Conservation (phyloP, 2,329 filamentous ascomycete species). For the Fusarium sp. region DNA sequence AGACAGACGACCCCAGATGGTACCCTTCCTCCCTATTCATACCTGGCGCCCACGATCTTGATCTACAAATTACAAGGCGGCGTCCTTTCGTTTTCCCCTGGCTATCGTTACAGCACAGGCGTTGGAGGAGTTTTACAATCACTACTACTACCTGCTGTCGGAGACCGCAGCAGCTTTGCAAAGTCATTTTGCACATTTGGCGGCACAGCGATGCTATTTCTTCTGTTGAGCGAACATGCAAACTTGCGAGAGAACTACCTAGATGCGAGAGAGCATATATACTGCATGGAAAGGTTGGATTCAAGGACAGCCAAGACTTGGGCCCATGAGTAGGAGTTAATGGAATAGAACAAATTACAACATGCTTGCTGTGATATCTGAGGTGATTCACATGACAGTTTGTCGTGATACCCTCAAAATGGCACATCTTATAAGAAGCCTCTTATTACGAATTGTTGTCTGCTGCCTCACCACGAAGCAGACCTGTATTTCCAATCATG, state of each 20-base stretch:
- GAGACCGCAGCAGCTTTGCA: neutral
- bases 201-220: conserved; percentile 19
- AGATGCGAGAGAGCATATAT: conserved; percentile 15
- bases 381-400: neutral
- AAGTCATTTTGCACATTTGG: conserved; percentile 4
- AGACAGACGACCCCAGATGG: conserved; percentile 12
- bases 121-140: conserved; percentile 24
- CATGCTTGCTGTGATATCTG: neutral
- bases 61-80: conserved; percentile 12
- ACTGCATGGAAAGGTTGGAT: conserved; percentile 10
- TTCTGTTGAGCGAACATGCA: conserved; percentile 1
- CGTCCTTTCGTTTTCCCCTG: conserved; percentile 23
- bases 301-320: conserved; percentile 1
- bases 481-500: conserved; percentile 3
- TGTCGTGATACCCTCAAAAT: neutral
- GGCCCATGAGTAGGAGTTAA: conserved; percentile 15
- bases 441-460: neutral
- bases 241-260: conserved; percentile 7
- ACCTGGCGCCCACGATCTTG: neutral
- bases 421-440: neutral
- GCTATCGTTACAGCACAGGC: conserved; percentile 25
- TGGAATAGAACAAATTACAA: conserved; percentile 22
- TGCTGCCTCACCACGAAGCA: neutral
- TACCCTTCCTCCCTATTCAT: neutral
- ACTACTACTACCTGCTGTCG: conserved; percentile 1